Percentiles rank a stretch among this genome's conserved stretches.
These are phyloP conservation scores for Neoconidiobolus thromboides DNA, from an alignment of 371 early-diverging fungal genomes.

Conservation along the genomic window DNA sequence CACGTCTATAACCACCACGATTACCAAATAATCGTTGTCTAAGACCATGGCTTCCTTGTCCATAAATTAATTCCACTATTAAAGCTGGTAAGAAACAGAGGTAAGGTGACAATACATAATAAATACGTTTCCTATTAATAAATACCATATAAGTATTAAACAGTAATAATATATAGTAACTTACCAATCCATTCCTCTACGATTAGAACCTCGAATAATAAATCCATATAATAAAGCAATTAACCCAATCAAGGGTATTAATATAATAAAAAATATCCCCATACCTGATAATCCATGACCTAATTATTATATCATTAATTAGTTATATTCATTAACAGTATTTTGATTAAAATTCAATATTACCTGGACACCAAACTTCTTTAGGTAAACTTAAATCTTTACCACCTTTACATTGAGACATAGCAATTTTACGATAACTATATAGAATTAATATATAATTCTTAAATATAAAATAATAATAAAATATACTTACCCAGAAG, in stretches of 20 bases:
- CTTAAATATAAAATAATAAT: not conserved
- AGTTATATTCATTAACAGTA: no score
- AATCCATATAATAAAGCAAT: not conserved
- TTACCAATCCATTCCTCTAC: not conserved
- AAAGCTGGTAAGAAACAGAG: not conserved
- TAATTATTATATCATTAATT: not conserved
- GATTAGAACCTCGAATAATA: not conserved
- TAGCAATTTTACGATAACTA: not conserved
- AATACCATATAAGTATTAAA: not conserved
- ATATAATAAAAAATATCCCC: not conserved
- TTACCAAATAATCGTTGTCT: not conserved
- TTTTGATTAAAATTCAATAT: not conserved
- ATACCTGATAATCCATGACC: not conserved
- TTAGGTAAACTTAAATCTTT: not conserved
- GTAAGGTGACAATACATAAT: not conserved
- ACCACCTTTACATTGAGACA: not conserved
- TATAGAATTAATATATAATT: not conserved
- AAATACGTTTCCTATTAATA: not conserved
- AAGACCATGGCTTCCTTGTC: not conserved
- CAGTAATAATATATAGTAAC: not conserved
- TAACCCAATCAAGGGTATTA: not conserved
- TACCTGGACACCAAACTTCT: constrained; percentile 2
- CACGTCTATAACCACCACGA: not conserved
- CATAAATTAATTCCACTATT: not conserved
- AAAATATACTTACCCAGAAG: not conserved